Conservation (phyloP, 148 eudicot genomes). For the Pharnaceum exiguum region DNA sequence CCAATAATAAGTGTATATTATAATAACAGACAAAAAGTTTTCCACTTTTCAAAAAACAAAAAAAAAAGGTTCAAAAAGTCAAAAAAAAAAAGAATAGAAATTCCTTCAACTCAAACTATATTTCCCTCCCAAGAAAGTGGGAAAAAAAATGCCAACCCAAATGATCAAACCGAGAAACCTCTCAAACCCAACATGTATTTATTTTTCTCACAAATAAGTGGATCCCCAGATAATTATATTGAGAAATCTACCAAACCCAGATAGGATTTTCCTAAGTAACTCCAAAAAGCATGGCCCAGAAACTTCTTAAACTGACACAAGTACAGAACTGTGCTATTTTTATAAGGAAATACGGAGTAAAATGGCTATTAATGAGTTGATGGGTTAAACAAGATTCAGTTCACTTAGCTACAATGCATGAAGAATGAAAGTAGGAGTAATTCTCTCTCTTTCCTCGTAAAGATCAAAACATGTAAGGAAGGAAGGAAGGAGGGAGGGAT, state of each 20-base stretch:
- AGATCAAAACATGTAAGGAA: conserved; percentile 16
- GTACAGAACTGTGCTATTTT: neutral
- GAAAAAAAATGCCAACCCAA: neutral
- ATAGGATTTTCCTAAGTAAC: neutral
- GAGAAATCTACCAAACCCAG: neutral
- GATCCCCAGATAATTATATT: neutral
- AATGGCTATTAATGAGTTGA: neutral
- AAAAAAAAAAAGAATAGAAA: neutral
- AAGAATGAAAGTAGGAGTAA: neutral
- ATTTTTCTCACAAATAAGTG: neutral
- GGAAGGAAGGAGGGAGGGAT: conserved; percentile 20
- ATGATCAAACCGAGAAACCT: neutral
- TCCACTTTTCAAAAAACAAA: neutral
- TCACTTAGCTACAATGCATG: neutral
- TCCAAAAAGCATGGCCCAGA: neutral
- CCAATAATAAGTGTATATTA: neutral
- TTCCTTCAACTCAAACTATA: neutral
- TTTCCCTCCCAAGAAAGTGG: too few relatives aligned
- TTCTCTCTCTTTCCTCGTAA: conserved; percentile 3
- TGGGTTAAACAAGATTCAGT: neutral
- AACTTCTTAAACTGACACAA: neutral
- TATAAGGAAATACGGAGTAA: neutral
- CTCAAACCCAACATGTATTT: neutral
- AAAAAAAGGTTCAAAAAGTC: neutral
- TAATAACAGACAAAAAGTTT: neutral